These are phyloP conservation scores for Zasmidium citrigriseum DNA, from an alignment of 2,329 filamentous ascomycete species.

Conservation along the genomic window DNA sequence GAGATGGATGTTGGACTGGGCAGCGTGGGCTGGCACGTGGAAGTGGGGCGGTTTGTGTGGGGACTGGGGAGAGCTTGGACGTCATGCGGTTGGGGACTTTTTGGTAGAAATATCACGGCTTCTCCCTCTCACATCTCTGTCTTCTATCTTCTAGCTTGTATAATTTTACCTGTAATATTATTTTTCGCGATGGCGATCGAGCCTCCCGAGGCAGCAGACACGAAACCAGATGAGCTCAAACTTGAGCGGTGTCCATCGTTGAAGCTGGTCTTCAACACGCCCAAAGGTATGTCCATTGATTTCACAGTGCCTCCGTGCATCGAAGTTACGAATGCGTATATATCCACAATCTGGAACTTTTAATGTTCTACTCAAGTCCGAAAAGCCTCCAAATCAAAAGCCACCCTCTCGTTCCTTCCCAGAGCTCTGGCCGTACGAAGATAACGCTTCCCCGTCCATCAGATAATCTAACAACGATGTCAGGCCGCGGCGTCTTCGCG, in stretches of 20 bases:
- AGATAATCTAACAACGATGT: neutral
- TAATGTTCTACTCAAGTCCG: no score
- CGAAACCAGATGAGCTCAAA: conserved; percentile 11
- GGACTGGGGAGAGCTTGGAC: no score
- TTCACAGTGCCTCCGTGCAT: no score
- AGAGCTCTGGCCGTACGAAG: no score
- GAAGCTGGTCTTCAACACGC: conserved; percentile 49
- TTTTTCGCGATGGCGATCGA: neutral
- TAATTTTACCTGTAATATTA: no score
- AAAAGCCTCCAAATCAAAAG: neutral
- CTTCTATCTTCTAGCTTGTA: neutral
- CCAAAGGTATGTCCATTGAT: conserved; percentile 46
- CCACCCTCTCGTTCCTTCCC: no score
- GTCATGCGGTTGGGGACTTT: no score
- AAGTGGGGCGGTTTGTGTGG: no score
- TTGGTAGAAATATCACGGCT: no score
- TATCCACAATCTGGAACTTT: no score
- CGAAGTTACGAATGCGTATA: neutral
- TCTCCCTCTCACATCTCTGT: neutral
- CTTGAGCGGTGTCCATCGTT: conserved; percentile 47
- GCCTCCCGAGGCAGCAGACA: neutral
- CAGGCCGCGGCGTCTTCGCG: conserved; percentile 58
- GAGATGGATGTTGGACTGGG: neutral
- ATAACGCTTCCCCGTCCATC: neutral
- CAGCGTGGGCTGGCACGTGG: neutral